Evolutionary conservation across 2,329 filamentous ascomycete genomes (phyloP).

Genomic region (Fusarium acutatum): DNA sequence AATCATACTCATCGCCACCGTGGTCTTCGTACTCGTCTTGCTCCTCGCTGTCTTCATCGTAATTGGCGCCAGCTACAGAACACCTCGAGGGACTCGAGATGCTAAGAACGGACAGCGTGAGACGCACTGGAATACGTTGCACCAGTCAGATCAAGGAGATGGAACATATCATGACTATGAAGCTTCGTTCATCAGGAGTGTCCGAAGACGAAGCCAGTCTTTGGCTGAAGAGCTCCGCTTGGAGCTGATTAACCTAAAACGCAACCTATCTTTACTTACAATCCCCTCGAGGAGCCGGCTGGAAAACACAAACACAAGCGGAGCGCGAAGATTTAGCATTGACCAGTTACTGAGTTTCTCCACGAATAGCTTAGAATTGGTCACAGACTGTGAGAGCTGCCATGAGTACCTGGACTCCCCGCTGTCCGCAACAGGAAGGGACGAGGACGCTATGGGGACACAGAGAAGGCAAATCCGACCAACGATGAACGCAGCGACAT

Average conservation of each 20-base stretch:
- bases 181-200: constrained; percentile 34
- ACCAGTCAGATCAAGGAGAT: constrained; percentile 12
- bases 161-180: constrained; percentile 27
- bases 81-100: constrained; percentile 12
- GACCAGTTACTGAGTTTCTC: constrained; percentile 26
- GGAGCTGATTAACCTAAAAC: constrained; percentile 35
- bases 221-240: constrained; percentile 37
- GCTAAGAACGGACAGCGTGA: constrained; percentile 28
- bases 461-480: constrained; percentile 26
- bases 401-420: constrained; percentile 31
- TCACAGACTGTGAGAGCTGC: constrained; percentile 29
- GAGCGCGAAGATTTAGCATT: constrained; percentile 26
- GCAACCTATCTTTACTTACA: constrained; percentile 21
- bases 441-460: constrained; percentile 20
- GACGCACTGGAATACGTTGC: constrained; percentile 29
- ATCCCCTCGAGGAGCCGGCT: constrained; percentile 7
- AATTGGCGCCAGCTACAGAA: constrained; percentile 37
- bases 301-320: not conserved
- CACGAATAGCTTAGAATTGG: constrained; percentile 19
- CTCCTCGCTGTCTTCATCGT: constrained; percentile 46
- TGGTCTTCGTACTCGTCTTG: constrained; percentile 46
- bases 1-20: constrained; percentile 46
- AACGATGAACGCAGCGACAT: not conserved
- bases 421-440: constrained; percentile 33
- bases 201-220: constrained; percentile 42